Evolutionary conservation across 129 eudicot genomes (phyloP).

Genomic region (Apium graveolens): DNA sequence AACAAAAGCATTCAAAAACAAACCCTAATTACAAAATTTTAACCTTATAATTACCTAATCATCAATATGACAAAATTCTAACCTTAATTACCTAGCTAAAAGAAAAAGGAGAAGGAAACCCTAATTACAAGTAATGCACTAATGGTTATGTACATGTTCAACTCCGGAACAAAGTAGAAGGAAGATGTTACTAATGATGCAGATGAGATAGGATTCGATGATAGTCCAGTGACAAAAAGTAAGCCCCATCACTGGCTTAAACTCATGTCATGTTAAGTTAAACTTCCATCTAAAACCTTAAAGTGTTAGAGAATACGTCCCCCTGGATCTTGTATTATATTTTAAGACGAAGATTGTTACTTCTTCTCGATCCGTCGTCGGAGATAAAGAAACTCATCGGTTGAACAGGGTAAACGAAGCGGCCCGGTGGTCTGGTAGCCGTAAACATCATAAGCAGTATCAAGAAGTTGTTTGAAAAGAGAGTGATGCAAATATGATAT

Average conservation of each 20-base stretch:
- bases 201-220: not conserved
- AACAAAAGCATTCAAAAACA: not conserved
- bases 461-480: slow-evolving; percentile 1
- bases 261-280: too few relatives aligned
- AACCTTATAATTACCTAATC: too few relatives aligned
- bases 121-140: not conserved
- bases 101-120: not conserved
- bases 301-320: too few relatives aligned
- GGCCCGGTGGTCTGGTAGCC: not conserved
- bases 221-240: not conserved
- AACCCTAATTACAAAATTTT: too few relatives aligned
- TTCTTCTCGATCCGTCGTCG: not conserved
- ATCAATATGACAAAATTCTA: not conserved
- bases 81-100: not conserved
- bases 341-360: not conserved
- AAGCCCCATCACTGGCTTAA: too few relatives aligned
- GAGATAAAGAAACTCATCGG: not conserved
- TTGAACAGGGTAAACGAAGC: not conserved
- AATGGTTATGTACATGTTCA: not conserved
- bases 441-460: not conserved
- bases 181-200: too few relatives aligned
- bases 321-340: too few relatives aligned
- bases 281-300: too few relatives aligned
- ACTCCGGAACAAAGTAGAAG: not conserved
- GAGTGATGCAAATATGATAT: not conserved